Evolutionary conservation across 2,329 filamentous ascomycete species (phyloP).

Genomic region (Sphaerulina vaccinii): DNA sequence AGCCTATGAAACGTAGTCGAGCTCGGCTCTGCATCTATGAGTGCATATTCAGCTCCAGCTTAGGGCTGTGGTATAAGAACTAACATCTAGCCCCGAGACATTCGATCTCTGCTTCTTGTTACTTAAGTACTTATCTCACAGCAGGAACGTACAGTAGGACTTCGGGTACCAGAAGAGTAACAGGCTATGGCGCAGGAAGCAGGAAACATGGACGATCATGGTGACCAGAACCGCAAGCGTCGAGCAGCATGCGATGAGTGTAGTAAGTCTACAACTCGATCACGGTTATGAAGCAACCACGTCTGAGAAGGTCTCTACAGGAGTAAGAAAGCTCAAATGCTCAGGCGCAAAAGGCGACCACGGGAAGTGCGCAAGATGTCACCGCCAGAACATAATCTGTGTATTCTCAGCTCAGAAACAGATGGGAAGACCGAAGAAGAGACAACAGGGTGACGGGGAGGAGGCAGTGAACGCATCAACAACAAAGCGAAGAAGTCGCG

Average conservation of each 20-base stretch:
- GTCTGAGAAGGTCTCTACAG: slow-evolving; percentile 34
- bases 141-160: no score
- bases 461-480: neutral
- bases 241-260: slow-evolving; percentile 46
- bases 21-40: no score
- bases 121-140: no score
- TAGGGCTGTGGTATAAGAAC: no score
- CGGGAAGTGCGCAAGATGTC: slow-evolving; percentile 46
- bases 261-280: slow-evolving; percentile 31
- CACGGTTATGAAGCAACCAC: neutral
- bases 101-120: no score
- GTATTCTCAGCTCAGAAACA: slow-evolving; percentile 49
- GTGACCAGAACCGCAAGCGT: no score
- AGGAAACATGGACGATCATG: no score
- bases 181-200: neutral
- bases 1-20: no score
- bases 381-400: slow-evolving; percentile 43
- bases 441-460: slow-evolving; percentile 35
- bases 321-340: slow-evolving; percentile 52
- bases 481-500: neutral
- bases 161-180: no score
- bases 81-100: no score
- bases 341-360: slow-evolving; percentile 37
- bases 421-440: slow-evolving; percentile 54
- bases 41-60: no score